Percentiles rank a stretch among this genome's conserved stretches.
Conservation (phyloP, 768 basidiomycete species). For the Tulasnella sp. region DNA sequence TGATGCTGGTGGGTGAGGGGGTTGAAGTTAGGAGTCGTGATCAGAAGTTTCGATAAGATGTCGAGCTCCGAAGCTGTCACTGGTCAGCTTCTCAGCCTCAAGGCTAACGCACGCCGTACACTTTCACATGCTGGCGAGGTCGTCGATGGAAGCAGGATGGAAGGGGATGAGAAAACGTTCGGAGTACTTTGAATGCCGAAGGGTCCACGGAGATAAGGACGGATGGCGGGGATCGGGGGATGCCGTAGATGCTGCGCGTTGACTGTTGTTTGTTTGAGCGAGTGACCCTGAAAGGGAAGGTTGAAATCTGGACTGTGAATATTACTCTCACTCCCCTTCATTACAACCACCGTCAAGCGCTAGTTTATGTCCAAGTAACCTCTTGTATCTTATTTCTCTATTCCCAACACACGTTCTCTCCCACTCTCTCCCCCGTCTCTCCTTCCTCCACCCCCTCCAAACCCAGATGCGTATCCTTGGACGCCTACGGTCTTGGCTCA, state of each 20-base stretch:
- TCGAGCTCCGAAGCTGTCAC: neutral
- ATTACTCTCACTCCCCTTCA: neutral
- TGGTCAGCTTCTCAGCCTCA: neutral
- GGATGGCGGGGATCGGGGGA: neutral
- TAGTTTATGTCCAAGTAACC: neutral
- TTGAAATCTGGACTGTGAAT: neutral
- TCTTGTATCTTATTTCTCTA: neutral
- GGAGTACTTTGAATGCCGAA: neutral
- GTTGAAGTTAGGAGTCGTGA: neutral
- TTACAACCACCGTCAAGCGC: neutral
- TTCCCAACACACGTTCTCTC: neutral
- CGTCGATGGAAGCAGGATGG: neutral
- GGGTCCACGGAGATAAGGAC: neutral
- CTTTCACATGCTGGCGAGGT: neutral
- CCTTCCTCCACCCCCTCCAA: neutral
- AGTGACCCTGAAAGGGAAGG: neutral
- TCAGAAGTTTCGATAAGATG: conserved; percentile 2
- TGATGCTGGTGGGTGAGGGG: neutral
- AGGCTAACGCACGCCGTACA: neutral
- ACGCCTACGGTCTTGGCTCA: neutral
- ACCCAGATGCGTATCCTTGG: neutral
- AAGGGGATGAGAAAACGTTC: neutral
- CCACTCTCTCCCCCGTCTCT: neutral
- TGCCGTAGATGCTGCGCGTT: neutral
- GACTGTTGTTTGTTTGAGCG: neutral